phyloP scores from a whole-genome alignment of 2,329 filamentous ascomycete genomes.

The Paecilomyces formosus region DNA sequence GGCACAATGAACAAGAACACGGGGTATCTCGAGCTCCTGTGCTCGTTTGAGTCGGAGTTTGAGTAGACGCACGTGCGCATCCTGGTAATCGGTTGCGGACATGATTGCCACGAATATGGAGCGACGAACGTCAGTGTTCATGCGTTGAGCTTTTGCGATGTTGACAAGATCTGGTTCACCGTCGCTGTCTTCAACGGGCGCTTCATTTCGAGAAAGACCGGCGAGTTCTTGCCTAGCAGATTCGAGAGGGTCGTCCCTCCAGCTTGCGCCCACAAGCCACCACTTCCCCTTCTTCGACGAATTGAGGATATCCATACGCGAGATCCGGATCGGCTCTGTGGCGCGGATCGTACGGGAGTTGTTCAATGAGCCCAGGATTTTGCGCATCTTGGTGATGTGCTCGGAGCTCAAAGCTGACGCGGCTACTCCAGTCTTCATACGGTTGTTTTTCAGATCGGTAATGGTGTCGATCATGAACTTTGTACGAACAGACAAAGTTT shows the following conservation, averaged over 20 bases:
- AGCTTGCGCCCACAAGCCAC: slow-evolving; percentile 98
- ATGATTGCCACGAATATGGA: slow-evolving; percentile 93
- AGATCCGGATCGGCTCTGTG: slow-evolving; percentile 73
- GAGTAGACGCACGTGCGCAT: slow-evolving; percentile 70
- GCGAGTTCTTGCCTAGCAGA: slow-evolving; percentile 26
- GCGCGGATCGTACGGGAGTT: slow-evolving; percentile 56
- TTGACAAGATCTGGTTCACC: slow-evolving; percentile 57
- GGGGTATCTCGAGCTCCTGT: slow-evolving; percentile 78
- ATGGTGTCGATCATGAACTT: slow-evolving; percentile 98
- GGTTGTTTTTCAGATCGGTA: slow-evolving; percentile 89
- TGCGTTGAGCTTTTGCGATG: slow-evolving; percentile 72
- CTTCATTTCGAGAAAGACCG: slow-evolving; percentile 5
- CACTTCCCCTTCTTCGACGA: slow-evolving; percentile 87
- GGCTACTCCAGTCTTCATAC: slow-evolving; percentile 65
- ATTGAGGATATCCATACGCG: slow-evolving; percentile 72
- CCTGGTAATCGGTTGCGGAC: slow-evolving; percentile 73
- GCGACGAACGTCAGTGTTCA: slow-evolving; percentile 78
- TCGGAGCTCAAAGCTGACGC: slow-evolving; percentile 69
- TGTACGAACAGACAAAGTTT: slow-evolving; percentile 73
- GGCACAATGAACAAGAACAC: slow-evolving; percentile 79
- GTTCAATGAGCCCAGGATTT: slow-evolving; percentile 73
- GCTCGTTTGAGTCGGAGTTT: slow-evolving; percentile 80
- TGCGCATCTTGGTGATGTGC: slow-evolving; percentile 82
- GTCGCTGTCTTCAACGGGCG: slow-evolving; percentile 22
- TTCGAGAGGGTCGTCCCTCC: slow-evolving; percentile 44